These are phyloP conservation scores for Kalanchoe fedtschenkoi DNA, from an alignment of 164 flowering plant genomes.

Conservation along the genomic window DNA sequence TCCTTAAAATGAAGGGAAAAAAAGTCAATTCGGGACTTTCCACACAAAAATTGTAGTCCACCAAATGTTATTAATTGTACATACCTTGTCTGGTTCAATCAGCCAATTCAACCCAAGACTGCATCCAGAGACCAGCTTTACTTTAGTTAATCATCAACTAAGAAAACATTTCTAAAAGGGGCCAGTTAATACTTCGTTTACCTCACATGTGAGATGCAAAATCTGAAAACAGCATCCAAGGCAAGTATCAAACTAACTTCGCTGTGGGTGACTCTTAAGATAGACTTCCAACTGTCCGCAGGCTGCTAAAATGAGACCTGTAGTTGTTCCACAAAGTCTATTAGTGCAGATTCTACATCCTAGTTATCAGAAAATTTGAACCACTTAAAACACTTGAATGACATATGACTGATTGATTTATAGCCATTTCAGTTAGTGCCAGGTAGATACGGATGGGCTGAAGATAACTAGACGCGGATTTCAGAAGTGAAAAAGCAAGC, in stretches of 20 bases:
- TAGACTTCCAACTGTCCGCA: slow-evolving; percentile 43
- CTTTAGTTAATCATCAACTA: not conserved
- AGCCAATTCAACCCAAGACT: not conserved
- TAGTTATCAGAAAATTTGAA: not conserved
- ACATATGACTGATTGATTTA: not conserved
- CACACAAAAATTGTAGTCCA: not conserved
- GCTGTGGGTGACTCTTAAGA: slow-evolving; percentile 36
- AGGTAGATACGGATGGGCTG: not conserved
- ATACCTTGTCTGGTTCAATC: not conserved
- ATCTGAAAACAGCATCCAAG: not conserved
- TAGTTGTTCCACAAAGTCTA: slow-evolving; percentile 11
- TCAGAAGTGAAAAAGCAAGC: not conserved
- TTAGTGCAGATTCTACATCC: not conserved
- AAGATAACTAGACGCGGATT: not conserved
- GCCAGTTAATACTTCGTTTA: no score
- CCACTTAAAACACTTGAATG: not conserved
- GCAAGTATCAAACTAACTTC: slow-evolving; percentile 17
- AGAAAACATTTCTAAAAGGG: not conserved
- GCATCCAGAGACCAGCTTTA: not conserved
- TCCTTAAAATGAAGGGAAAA: not conserved
- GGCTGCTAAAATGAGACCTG: slow-evolving; percentile 82
- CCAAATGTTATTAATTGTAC: not conserved
- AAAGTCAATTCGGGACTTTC: not conserved
- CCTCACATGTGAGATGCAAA: not conserved
- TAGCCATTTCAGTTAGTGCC: not conserved